phyloP scores from a whole-genome alignment of 495 filamentous ascomycete genomes.

The Aspergillus diversus region DNA sequence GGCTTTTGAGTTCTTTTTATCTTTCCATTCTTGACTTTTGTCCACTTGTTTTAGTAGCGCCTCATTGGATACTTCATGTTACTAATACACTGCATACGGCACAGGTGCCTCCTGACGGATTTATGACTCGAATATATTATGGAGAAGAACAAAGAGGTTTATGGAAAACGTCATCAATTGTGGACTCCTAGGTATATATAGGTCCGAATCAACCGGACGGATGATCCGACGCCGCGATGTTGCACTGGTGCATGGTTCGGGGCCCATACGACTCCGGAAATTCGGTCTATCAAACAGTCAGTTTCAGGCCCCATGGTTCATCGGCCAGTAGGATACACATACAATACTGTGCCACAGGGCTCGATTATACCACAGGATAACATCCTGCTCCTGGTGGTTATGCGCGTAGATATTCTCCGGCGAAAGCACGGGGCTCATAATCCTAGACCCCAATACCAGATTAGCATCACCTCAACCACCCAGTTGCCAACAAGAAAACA shows the following conservation, averaged over 20 bases:
- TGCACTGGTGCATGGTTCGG: conserved; percentile 15
- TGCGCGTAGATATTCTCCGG: conserved; percentile 18
- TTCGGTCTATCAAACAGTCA: conserved; percentile 7
- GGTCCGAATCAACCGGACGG: conserved; percentile 5
- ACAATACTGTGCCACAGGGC: conserved; percentile 17
- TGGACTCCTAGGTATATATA: too few relatives aligned
- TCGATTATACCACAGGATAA: conserved; percentile 15
- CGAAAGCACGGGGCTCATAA: conserved; percentile 14
- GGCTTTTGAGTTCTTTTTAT: too few relatives aligned
- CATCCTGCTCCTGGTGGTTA: conserved; percentile 14
- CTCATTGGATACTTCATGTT: too few relatives aligned
- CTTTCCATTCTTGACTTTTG: too few relatives aligned
- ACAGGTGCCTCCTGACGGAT: not conserved
- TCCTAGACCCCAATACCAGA: not conserved
- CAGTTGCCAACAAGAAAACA: not conserved
- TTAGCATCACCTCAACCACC: not conserved
- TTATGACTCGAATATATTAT: not conserved
- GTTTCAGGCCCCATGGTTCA: not conserved
- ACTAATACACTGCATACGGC: too few relatives aligned
- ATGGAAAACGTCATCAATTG: too few relatives aligned
- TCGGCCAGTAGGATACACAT: not conserved
- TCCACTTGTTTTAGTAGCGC: too few relatives aligned
- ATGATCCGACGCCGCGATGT: conserved; percentile 15
- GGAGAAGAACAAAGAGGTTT: too few relatives aligned
- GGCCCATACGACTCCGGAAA: conserved; percentile 16